Evolutionary conservation across 345 rosid species (phyloP).

Genomic region (Raphanus raphanistrum): DNA sequence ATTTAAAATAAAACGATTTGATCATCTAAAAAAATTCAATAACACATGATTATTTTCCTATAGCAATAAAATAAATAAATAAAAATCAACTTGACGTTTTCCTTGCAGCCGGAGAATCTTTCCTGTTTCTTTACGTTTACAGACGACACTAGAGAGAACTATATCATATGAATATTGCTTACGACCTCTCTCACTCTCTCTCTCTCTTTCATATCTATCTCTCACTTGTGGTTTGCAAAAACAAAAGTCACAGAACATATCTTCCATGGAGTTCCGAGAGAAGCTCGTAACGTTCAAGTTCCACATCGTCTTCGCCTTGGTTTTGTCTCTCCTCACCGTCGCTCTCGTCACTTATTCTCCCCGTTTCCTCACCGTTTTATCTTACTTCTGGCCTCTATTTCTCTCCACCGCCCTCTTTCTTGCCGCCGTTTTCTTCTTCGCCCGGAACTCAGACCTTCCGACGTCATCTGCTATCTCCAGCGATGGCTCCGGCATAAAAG

Average conservation of each 20-base stretch:
- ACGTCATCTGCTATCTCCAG: conserved; percentile 33
- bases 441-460: conserved; percentile 45
- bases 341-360: conserved; percentile 59
- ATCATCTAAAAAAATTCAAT: background rate
- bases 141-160: conserved; percentile 13
- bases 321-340: conserved; percentile 30
- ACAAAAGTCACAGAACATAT: conserved; percentile 22
- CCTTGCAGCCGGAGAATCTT: conserved; percentile 38
- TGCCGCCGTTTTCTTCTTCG: conserved; percentile 66
- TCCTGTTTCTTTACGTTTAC: conserved; percentile 22
- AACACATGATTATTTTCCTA: background rate
- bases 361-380: conserved; percentile 61
- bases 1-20: background rate
- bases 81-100: conserved; percentile 21
- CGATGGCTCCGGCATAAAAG: conserved; percentile 41
- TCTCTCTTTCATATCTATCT: background rate
- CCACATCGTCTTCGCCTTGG: conserved; percentile 48
- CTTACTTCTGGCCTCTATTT: conserved; percentile 90
- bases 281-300: conserved; percentile 58
- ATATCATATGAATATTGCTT: background rate
- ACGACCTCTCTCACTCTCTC: background rate
- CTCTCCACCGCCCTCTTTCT: conserved; percentile 90
- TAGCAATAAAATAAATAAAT: background rate
- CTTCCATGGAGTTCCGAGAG: conserved; percentile 64
- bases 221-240: conserved; percentile 3